Evolutionary conservation across 2,329 filamentous ascomycete species (phyloP).

Genomic region (Monosporascus sp.): DNA sequence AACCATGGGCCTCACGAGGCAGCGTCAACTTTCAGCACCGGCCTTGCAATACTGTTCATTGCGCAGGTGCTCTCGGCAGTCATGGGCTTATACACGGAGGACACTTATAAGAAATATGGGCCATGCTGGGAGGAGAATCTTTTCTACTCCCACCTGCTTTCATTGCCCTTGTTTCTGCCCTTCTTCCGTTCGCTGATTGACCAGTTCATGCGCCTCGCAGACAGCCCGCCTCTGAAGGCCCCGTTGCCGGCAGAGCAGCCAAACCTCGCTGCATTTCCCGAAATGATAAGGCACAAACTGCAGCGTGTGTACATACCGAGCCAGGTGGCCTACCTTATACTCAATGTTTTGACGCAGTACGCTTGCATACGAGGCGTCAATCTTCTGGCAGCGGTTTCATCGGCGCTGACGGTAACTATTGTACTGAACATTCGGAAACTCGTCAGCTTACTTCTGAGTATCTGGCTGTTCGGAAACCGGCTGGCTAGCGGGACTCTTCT

Average conservation of each 20-base stretch:
- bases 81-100: constrained; percentile 93
- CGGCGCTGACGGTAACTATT: constrained; percentile 92
- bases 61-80: constrained; percentile 87
- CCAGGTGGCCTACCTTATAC: constrained; percentile 64
- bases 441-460: constrained; percentile 83
- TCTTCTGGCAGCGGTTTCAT: constrained; percentile 80
- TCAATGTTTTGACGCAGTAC: constrained; percentile 87
- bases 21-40: constrained; percentile 51
- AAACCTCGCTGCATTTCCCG: constrained; percentile 29
- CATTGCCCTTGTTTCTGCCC: constrained; percentile 69
- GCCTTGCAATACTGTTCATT: constrained; percentile 76
- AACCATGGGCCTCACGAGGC: constrained; percentile 20
- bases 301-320: constrained; percentile 50
- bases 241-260: constrained; percentile 27
- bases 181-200: constrained; percentile 60
- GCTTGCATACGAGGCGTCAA: constrained; percentile 95
- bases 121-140: constrained; percentile 93
- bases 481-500: constrained; percentile 71
- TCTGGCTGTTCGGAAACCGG: constrained; percentile 88
- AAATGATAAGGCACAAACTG: constrained; percentile 32
- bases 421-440: constrained; percentile 94
- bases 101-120: constrained; percentile 79
- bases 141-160: constrained; percentile 82
- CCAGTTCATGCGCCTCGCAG: constrained; percentile 59
- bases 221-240: constrained; percentile 57